Evolutionary conservation across 1,284 basidiomycete genomes (phyloP), one percentile per base, ranked within the genome.

Genomic region (Ustilago xerochloae): DNA sequence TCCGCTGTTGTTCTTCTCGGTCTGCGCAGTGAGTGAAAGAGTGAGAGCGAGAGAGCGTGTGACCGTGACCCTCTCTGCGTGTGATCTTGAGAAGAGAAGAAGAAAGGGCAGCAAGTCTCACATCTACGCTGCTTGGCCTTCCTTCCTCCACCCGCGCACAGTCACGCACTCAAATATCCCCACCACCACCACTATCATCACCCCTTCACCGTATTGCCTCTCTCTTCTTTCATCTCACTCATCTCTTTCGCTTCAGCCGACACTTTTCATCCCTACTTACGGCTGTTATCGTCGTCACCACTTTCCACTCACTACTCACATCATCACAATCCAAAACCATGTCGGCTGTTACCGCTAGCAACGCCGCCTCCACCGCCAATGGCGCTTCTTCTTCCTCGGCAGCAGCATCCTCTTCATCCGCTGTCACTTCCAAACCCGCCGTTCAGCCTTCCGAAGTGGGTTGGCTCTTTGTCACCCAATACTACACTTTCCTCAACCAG

Each of bases 401-500:
- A 35, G 50, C 60, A 38, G 52, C 71, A 39, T 58, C 73, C 36
- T 55, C 73, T 35, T 55, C 70, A 20, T 45, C 63, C 18, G 63
- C 55, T 15, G 55, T 63, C 28, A 58, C 63, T 20, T 10, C 46
- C 57, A 71, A 74, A 51, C 66, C 73, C 5, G 62, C 75, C 45
- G 73, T 78, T 0, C 75, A 81, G 69, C 67, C 81, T n/a, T 72
- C 79, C 39, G 83, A 84, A 57, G 81, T 85, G 15, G 84, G 81
- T 41, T 84, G 83, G 83, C 79, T 83, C 24, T 85, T 85, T 43
- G 83, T 85, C 38, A 82, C 79, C 10, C 84, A 85, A 73, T 84
- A 82, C 81, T 88, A 88, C 87, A 95, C 93, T 82, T 95, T 93
- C 88, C 92, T 97, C 86, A 97, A 99, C 90, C 95, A 97, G 87